Base-by-base conservation (phyloP, 1,139 yeast species). In the Yamadazyma triangularis region DNA sequence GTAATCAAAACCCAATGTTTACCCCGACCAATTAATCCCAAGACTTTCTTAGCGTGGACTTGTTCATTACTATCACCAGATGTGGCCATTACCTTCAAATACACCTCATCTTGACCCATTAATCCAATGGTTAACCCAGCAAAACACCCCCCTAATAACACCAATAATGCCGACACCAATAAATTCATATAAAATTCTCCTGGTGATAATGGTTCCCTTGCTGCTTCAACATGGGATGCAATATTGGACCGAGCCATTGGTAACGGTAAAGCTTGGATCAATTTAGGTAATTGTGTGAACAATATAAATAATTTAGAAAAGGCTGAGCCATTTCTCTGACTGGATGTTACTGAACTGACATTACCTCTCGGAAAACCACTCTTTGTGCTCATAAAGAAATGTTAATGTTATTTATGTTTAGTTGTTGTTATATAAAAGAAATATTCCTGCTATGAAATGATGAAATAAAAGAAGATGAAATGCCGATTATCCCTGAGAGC, bases 1-100 rank as follows among this genome's bases (percentile, higher is more conserved):
- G 98, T 91, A 20, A 91, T 97, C 34, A 91, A 70, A n/a, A 91
- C 91, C 96, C 97, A 89, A 59, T 91, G 98, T 54, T 91, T 91
- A 35, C 97, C 97, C 37, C 79, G 69, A 31, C 83, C 77, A 34
- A 89, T 74, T 44, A 91, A 65, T 18, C 64, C 54, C 34, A 91
- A 70, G 27, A 91, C 97, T 43, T 75, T 80, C 18, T 64, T 58
- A n/a, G 97, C 93, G 40, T 79, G 72, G 36, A 62, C 68, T 26
- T 82, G 73, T 56, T 91, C 97, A 13, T 55, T 45, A 2, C 62
- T 56, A 15, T 75, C 77, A 18, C 82, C 81, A 25, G 75, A 65
- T 15, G 74, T 66, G 27, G 79, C 73, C 42, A 83, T 78, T 15
- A 83, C 93, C 51, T 79, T 81, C 38, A 82, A 60, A 48, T 88